Evolutionary conservation across 208 protist genomes (phyloP).

Genomic region (Crithidia thermophila): DNA sequence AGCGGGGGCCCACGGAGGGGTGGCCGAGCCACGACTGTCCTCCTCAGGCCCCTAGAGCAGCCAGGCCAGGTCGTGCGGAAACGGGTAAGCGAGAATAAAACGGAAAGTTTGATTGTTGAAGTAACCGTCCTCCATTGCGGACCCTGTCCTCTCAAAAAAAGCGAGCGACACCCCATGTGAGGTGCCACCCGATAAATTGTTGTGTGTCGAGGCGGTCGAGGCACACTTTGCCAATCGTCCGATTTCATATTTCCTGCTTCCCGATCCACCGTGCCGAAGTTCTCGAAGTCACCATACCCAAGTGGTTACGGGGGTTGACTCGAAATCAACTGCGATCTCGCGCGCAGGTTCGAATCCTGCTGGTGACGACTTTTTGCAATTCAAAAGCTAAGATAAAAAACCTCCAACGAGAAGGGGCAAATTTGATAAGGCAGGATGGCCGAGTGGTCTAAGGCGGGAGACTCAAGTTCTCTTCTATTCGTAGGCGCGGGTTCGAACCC

Average conservation of each 20-base stretch:
- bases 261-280: neutral
- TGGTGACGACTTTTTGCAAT: slow-evolving; percentile 52
- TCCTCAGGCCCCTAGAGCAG: neutral
- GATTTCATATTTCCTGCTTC: too few relatives aligned
- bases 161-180: neutral
- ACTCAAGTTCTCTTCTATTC: slow-evolving; percentile 90
- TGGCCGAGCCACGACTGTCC: neutral
- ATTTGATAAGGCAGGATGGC: slow-evolving; percentile 53
- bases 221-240: neutral
- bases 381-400: too few relatives aligned
- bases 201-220: neutral
- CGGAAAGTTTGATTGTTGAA: neutral
- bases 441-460: slow-evolving; percentile 87
- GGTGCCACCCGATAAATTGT: slow-evolving; percentile 1
- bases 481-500: slow-evolving; percentile 87
- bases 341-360: slow-evolving; percentile 90
- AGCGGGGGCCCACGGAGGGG: neutral
- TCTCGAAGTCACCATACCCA: slow-evolving; percentile 71
- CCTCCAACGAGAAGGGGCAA: neutral
- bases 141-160: slow-evolving; percentile 13
- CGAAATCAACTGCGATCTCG: slow-evolving; percentile 90
- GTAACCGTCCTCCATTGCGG: slow-evolving; percentile 30
- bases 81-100: neutral
- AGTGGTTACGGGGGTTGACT: slow-evolving; percentile 92
- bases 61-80: neutral